Base-by-base conservation (phyloP, 2,329 filamentous ascomycete species). In the Teratosphaeria zuluensis region DNA sequence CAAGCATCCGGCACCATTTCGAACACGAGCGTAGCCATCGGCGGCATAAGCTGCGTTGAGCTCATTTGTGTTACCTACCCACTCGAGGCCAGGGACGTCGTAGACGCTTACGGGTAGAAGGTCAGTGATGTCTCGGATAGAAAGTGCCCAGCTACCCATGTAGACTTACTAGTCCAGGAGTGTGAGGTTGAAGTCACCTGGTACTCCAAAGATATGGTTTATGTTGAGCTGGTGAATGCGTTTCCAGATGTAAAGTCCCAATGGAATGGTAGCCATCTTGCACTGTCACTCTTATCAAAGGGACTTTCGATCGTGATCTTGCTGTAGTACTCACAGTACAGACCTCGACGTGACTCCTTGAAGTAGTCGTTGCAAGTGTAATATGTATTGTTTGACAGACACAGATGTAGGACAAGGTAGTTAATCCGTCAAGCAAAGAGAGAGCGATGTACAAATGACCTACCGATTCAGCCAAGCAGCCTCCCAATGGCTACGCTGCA, bases 21-120 rank as follows among this genome's bases (percentile, higher is more conserved):
- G 82, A 59, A 82, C 75, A 12, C 82, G 73, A 2, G 79, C 77
- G 62, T 85, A 85, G 1, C 80, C 82, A 62, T 85, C 82, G 2
- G 80, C 79, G 0, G 81, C 80, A 60, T 83, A 84, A 2, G 75
- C 80, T 2, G 79, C 79, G 62, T 84, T 84, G 54, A 84, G 76
- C 46, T 84, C 82, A 63, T 84, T 84, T 57, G 77, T 75, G 61
- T 80, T 84, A 60, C 81, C 81, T 11, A 80, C 76, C 72, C 74
- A 77, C 52, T 71, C 64, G 9, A 78, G 64, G 2, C 73, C 74
- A 6, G 70, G 56, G 9, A 75, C 72, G 6, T 73, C 64, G 61
- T 73, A 76, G 53, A 78, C 71, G 57, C 24, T 28, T 2, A 28
- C 24, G 4, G 24, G 24, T 4, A 28, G 24, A 28, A 28, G 24